Evolutionary conservation across 176 grass and related monocot genomes (phyloP).

Genomic region (Canna indica): DNA sequence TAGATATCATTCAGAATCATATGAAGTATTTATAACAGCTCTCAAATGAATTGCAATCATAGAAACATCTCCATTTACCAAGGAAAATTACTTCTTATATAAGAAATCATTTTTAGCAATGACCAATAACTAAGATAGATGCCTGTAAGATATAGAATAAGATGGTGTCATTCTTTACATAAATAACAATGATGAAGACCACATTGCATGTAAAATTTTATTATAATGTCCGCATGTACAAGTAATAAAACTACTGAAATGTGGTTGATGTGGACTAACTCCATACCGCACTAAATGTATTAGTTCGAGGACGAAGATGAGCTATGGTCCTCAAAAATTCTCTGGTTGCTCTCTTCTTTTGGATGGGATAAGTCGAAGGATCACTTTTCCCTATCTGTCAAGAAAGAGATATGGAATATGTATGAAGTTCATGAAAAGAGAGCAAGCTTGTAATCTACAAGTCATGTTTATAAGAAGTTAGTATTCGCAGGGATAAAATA

Average conservation of each 20-base stretch:
- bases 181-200: neutral
- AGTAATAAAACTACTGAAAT: conserved; percentile 7
- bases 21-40: neutral
- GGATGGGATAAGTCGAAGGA: conserved; percentile 78
- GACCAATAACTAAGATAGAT: neutral
- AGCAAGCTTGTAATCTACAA: neutral
- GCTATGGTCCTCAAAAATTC: conserved; percentile 88
- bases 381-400: conserved; percentile 92
- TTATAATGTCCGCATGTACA: neutral
- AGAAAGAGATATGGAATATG: conserved; percentile 18
- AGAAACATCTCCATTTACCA: neutral
- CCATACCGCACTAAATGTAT: conserved; percentile 91
- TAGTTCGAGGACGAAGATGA: conserved; percentile 96
- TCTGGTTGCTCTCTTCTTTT: conserved; percentile 84
- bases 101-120: neutral
- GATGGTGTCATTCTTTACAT: neutral
- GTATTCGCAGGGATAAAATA: neutral
- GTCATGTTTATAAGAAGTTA: neutral
- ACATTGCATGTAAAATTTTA: neutral
- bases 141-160: neutral
- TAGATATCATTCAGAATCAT: neutral
- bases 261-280: conserved; percentile 13
- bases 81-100: neutral
- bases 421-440: neutral
- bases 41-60: neutral